A percentile compares a stretch with the other conserved stretches of the same genome.
Evolutionary conservation across 208 protist genomes (phyloP).

Genomic region (Trypanosoma melophagium): DNA sequence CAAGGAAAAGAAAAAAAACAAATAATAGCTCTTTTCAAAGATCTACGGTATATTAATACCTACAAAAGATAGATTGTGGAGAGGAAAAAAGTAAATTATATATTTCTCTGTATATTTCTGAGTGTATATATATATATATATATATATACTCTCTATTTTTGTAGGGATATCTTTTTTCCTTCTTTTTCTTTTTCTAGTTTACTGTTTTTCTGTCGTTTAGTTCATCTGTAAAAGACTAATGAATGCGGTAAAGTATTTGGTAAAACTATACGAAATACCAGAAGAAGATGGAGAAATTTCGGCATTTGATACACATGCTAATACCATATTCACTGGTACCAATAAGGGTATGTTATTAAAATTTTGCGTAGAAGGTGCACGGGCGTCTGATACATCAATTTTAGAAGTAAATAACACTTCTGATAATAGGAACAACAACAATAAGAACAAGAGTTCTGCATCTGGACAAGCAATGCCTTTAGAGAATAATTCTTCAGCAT

Average conservation of each 20-base stretch:
- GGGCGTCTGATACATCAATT: neutral
- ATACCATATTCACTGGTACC: constrained; percentile 66
- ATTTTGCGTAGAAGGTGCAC: constrained; percentile 42
- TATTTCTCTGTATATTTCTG: constrained; percentile 1
- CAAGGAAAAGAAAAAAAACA: too few relatives aligned
- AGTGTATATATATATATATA: constrained; percentile 17
- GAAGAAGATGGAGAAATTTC: constrained; percentile 54
- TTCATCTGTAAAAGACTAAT: too few relatives aligned
- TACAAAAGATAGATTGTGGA: too few relatives aligned
- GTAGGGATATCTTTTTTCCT: neutral
- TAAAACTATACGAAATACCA: constrained; percentile 60
- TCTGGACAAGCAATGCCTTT: neutral
- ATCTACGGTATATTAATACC: too few relatives aligned
- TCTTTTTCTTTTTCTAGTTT: too few relatives aligned
- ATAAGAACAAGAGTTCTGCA: neutral
- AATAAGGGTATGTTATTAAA: constrained; percentile 53
- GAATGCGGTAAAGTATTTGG: constrained; percentile 48
- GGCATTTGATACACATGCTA: constrained; percentile 61
- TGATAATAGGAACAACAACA: neutral
- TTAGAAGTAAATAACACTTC: neutral
- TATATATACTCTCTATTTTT: constrained; percentile 15
- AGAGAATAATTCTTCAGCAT: neutral
- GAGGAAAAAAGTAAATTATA: too few relatives aligned
- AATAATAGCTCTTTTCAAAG: too few relatives aligned
- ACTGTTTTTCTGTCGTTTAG: constrained; percentile 1